These are phyloP conservation scores for Penicillium parvum DNA, from an alignment of 495 filamentous ascomycete species.

Conservation along the genomic window DNA sequence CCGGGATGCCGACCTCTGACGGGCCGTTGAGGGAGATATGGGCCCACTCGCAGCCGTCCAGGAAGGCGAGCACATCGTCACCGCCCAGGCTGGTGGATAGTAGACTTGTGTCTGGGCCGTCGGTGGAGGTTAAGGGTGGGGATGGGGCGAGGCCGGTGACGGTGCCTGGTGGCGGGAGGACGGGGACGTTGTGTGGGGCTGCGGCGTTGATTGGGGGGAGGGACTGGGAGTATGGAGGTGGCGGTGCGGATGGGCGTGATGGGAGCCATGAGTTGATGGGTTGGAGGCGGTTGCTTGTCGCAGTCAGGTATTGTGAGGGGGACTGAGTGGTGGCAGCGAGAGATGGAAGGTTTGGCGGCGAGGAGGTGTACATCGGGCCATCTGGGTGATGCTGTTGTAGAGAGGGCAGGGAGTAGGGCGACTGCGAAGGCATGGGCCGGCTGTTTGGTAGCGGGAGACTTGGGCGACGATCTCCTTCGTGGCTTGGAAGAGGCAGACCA, in stretches of 20 bases:
- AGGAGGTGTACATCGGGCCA: slow-evolving; percentile 31
- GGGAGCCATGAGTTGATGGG: slow-evolving; percentile 41
- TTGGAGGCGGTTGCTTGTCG: slow-evolving; percentile 36
- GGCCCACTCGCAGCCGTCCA: slow-evolving; percentile 43
- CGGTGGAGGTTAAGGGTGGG: slow-evolving; percentile 34
- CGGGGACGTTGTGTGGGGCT: slow-evolving; percentile 24
- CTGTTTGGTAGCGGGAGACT: slow-evolving; percentile 41
- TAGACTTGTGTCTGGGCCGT: slow-evolving; percentile 24
- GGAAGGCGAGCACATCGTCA: slow-evolving; percentile 45
- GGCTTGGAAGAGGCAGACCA: slow-evolving; percentile 31
- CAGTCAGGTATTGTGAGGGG: slow-evolving; percentile 29
- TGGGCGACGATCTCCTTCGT: slow-evolving; percentile 41
- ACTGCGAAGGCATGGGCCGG: slow-evolving; percentile 35
- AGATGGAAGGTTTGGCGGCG: slow-evolving; percentile 37
- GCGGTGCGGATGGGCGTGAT: slow-evolving; percentile 31
- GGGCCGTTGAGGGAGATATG: slow-evolving; percentile 29
- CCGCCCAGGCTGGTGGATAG: slow-evolving; percentile 40
- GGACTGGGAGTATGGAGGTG: slow-evolving; percentile 38
- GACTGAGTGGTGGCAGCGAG: slow-evolving; percentile 29
- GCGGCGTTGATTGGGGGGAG: slow-evolving; percentile 40
- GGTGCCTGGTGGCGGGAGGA: slow-evolving; percentile 34
- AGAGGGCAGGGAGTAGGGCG: slow-evolving; percentile 40
- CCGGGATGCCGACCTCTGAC: slow-evolving; percentile 34
- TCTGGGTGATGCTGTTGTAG: slow-evolving; percentile 42
- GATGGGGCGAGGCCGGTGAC: slow-evolving; percentile 34